Evolutionary conservation across 1,139 yeast species (phyloP), one percentile per base, ranked within the genome.

Genomic region (Nakaseomyces bracarensis): DNA sequence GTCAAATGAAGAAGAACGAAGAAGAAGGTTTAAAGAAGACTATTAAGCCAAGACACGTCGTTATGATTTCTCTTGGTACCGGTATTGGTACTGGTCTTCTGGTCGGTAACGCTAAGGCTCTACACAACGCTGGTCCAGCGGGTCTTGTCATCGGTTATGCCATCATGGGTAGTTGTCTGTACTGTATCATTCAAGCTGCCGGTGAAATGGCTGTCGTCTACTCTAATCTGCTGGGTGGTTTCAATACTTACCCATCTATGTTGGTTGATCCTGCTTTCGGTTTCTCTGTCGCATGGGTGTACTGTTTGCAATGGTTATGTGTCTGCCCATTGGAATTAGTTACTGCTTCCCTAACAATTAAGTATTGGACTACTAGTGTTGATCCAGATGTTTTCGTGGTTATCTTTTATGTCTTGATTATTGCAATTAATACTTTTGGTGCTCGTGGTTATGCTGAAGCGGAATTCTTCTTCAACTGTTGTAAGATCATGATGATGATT

Each of bases 131-230:
- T 42, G 95, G 96, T 26, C 94, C 94, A 3, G 91, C 83, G 4
- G 82, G 84, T 43, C 65, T 84, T 33, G 61, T 84, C 35, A 73
- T 80, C 45, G 87, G 87, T 44, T 84, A 79, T 57, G 74, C 75
- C 40, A 64, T 79, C 38, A 72, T 82, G 48, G 83, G 87, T 36
- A 69, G 81, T 7, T 71, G 82, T 74, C 75, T 85, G 52, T 82
- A 76, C 65, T 74, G 77, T 54, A 81, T 84, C 38, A 80, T 84
- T 54, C 89, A 83, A 58, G 79, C 91, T n/a, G 75, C 86, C 43
- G 93, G 95, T 49, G 96, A 86, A 63, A 61, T 85, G 58, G 86
- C 93, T 38, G 84, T 82, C 33, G 72, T 79, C 10, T 83, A 79
- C 63, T 60, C 64, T 44, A 89, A 91, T 31, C 78, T 84, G 36